phyloP scores from a whole-genome alignment of 2,329 filamentous ascomycete species.

The Aspergillus sp. region DNA sequence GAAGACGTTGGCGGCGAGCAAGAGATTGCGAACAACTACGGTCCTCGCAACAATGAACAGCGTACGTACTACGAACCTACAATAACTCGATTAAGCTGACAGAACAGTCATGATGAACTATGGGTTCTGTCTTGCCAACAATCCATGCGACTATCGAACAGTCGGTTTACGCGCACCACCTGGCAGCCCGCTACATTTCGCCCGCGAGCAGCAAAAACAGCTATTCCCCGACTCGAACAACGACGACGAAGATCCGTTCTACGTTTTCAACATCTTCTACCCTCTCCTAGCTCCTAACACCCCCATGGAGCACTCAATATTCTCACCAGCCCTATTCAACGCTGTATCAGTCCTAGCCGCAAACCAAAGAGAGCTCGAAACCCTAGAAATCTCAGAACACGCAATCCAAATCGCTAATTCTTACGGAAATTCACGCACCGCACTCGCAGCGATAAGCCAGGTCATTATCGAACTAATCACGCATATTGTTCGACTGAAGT shows the following conservation, averaged over 20 bases:
- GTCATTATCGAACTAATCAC: conserved; percentile 42
- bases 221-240: conserved; percentile 34
- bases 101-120: conserved; percentile 46
- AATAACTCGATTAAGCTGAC: background rate
- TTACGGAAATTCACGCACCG: conserved; percentile 39
- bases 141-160: conserved; percentile 46
- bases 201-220: conserved; percentile 35
- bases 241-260: conserved; percentile 38
- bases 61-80: conserved; percentile 27
- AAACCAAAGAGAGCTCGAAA: conserved; percentile 42
- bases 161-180: conserved; percentile 41
- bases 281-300: conserved; percentile 36
- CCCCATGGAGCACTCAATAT: conserved; percentile 41
- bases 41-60: conserved; percentile 73
- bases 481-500: conserved; percentile 37
- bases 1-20: conserved; percentile 53
- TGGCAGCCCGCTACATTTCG: conserved; percentile 39
- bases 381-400: conserved; percentile 32
- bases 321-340: conserved; percentile 45
- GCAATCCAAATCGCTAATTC: conserved; percentile 28
- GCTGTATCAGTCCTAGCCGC: conserved; percentile 42
- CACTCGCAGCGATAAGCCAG: conserved; percentile 43
- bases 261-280: conserved; percentile 47
- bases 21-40: conserved; percentile 69
- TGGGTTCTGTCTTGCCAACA: conserved; percentile 45